Evolutionary conservation across 2,329 filamentous ascomycete genomes (phyloP).

Genomic region (Aureobasidium uvarum): DNA sequence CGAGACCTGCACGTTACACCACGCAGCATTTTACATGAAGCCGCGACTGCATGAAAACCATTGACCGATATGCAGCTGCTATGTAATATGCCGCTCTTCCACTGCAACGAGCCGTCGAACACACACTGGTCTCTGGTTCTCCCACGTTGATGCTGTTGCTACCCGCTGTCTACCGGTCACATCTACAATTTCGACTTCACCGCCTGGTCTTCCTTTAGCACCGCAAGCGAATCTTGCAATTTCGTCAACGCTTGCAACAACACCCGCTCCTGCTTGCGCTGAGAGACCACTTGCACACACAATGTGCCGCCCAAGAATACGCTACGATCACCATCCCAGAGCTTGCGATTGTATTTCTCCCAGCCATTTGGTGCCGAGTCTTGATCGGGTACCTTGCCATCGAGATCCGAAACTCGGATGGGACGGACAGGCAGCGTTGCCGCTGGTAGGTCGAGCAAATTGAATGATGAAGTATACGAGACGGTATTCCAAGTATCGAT

Average conservation of each 20-base stretch:
- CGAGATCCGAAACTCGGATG: conserved; percentile 52
- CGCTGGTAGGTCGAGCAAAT: conserved; percentile 62
- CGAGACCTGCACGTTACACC: conserved; percentile 17
- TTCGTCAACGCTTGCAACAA: conserved; percentile 55
- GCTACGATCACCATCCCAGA: conserved; percentile 57
- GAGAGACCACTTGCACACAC: conserved; percentile 58
- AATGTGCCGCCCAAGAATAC: conserved; percentile 56
- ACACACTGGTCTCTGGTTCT: not conserved
- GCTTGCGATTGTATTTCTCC: conserved; percentile 59
- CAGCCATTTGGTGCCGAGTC: conserved; percentile 47
- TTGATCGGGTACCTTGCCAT: conserved; percentile 46
- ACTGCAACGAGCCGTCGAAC: not conserved
- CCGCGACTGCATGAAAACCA: conserved; percentile 6
- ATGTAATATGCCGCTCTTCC: conserved; percentile 1
- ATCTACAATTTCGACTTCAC: conserved; percentile 19
- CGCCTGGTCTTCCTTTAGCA: not conserved
- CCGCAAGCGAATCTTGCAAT: conserved; percentile 49
- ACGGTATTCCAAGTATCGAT: conserved; percentile 63
- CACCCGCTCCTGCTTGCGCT: conserved; percentile 55
- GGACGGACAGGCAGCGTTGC: conserved; percentile 56
- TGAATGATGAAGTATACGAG: conserved; percentile 61
- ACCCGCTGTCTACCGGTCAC: conserved; percentile 6
- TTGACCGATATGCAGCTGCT: not conserved
- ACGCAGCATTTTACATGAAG: conserved; percentile 4
- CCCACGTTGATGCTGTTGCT: not conserved